phyloP scores from a whole-genome alignment of 1,284 basidiomycete genomes.

The Cerioporus squamosus region DNA sequence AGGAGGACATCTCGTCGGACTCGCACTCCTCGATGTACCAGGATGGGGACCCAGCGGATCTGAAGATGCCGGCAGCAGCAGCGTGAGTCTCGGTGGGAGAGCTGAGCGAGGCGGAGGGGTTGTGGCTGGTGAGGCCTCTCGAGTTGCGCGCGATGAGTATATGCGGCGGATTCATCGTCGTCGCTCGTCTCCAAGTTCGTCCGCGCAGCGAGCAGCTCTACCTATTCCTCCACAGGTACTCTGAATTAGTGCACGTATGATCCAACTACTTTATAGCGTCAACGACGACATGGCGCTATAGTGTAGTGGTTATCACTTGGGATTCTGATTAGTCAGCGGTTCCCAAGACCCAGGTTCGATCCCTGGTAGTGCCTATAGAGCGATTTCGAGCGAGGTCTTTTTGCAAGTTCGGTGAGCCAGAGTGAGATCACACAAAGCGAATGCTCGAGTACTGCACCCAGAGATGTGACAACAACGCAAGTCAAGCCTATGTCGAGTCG shows the following conservation, averaged over 20 bases:
- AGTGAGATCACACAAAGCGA: no score
- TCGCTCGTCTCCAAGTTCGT: no score
- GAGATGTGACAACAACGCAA: no score
- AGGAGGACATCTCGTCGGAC: constrained; percentile 67
- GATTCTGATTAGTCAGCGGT: constrained; percentile 34
- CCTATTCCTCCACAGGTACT: no score
- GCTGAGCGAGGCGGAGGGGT: constrained; percentile 76
- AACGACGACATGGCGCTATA: constrained; percentile 29
- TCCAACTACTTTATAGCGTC: no score
- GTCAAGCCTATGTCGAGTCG: no score
- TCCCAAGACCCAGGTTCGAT: constrained; percentile 37
- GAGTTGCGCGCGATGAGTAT: constrained; percentile 85
- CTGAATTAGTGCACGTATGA: no score
- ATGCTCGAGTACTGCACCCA: no score
- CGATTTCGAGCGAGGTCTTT: no score
- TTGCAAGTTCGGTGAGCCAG: no score
- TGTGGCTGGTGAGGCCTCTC: constrained; percentile 57
- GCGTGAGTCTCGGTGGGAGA: constrained; percentile 86
- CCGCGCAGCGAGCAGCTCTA: no score
- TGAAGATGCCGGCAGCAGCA: constrained; percentile 79
- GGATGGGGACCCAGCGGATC: constrained; percentile 76
- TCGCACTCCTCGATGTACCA: constrained; percentile 76
- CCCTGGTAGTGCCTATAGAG: constrained; percentile 38
- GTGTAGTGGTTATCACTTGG: constrained; percentile 38
- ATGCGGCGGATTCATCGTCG: constrained; percentile 74